Evolutionary conservation across 495 filamentous ascomycete genomes (phyloP).

Genomic region (Penicillium canariense): DNA sequence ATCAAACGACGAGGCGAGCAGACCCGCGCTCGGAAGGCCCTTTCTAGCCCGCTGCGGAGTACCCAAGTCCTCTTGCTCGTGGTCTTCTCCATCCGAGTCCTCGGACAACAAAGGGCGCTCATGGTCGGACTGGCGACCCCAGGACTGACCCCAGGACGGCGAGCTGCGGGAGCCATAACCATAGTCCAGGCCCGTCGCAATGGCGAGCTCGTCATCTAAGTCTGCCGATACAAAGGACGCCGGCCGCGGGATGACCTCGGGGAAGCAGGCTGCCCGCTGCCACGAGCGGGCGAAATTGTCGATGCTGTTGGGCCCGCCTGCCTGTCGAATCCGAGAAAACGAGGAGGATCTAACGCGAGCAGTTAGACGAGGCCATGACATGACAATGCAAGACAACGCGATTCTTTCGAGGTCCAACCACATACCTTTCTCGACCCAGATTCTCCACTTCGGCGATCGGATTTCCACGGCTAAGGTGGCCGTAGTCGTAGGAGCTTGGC

Average conservation of each 20-base stretch:
- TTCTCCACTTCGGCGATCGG: conserved; percentile 18
- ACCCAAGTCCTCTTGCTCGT: conserved; percentile 2
- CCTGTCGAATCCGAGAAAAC: conserved; percentile 73
- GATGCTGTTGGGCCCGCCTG: conserved; percentile 89
- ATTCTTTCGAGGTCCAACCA: not conserved
- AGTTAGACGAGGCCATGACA: not conserved
- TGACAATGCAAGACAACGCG: not conserved
- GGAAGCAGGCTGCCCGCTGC: conserved; percentile 87
- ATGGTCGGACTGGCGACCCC: conserved; percentile 19
- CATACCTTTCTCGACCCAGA: conserved; percentile 21
- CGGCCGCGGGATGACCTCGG: conserved; percentile 74
- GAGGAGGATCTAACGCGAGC: conserved; percentile 50
- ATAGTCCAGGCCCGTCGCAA: conserved; percentile 25
- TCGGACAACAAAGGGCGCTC: conserved; percentile 30
- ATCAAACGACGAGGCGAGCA: conserved; percentile 55
- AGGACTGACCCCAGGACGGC: conserved; percentile 11
- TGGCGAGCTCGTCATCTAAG: conserved; percentile 45
- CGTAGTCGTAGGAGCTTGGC: conserved; percentile 22
- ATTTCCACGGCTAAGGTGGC: conserved; percentile 10
- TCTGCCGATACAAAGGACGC: conserved; percentile 64
- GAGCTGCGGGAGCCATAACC: conserved; percentile 35
- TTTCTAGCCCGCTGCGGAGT: conserved; percentile 11
- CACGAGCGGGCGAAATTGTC: conserved; percentile 93
- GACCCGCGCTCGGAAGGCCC: conserved; percentile 17
- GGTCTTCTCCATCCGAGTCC: conserved; percentile 20